Base-by-base conservation (phyloP, 345 rosid genomes). In the Iberis pinnata region DNA sequence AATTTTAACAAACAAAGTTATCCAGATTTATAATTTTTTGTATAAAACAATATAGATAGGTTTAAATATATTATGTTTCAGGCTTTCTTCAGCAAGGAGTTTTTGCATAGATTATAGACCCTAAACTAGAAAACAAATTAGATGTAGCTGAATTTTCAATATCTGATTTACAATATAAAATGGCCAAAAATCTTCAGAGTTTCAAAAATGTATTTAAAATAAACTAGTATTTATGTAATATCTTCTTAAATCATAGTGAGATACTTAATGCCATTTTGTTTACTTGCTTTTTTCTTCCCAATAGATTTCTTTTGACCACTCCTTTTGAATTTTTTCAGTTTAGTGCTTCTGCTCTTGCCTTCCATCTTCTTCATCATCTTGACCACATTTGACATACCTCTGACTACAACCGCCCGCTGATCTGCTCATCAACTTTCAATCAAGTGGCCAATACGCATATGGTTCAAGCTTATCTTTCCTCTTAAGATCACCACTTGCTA, bases 371-470 rank as follows among this genome's bases (percentile, higher is more conserved):
- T 87, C 4, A 95, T 69, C 79, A 87, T 63, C 58, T 74, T 83
- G 15, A 85, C 94, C 16, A 80, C 94, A 18, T 94, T 83, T 2
- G 83, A 69, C 89, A 92, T 88, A 9, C 98, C 98, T 66, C 76
- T 83, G 46, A 86, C 67, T 0, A 97, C 98, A 24, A 90, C 82
- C 8, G 88, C 95, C 33, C 81, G 75, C 52, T 88, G 97, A 63
- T 88, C 84, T 1, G 65, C 97, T 88, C 86, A 88, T 83, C 97
- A 92, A 83, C 78, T 88, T 92, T 7, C 95, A 80, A 62, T 92
- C 97, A 7, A 92, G 81, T 2, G 98, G 97, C 98, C 98, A 92
- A 58, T 88, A 92, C 0, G 98, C 98, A 60, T 85, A 88, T 0
- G 98, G 97, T 63, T 86, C 98, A 12, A 92, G 82, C 70, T 88